Conservation (phyloP, 306 rosid species). For the Castanea mollissima region DNA sequence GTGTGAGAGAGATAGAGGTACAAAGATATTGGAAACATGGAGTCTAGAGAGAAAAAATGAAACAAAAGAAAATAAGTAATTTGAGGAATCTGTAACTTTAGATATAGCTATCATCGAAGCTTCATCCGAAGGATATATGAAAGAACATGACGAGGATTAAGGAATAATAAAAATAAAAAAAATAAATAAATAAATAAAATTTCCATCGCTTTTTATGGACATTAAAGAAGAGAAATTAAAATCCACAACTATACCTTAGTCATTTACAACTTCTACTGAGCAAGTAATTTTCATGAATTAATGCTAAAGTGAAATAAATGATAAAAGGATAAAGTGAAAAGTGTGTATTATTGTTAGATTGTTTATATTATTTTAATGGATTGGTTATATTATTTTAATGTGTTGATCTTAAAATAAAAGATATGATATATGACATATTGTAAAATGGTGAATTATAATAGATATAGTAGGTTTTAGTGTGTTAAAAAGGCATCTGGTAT, state of each 20-base stretch:
- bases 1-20: no score
- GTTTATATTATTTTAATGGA: no score
- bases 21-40: no score
- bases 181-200: background rate
- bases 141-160: slow-evolving; percentile 9
- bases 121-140: slow-evolving; percentile 68
- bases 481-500: no score
- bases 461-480: no score
- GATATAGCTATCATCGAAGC: slow-evolving; percentile 69
- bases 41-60: background rate
- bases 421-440: no score
- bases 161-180: background rate
- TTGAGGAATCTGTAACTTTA: slow-evolving; percentile 49
- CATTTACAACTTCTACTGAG: background rate
- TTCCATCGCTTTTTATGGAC: background rate
- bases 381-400: no score
- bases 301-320: no score
- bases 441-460: no score
- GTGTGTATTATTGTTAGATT: no score
- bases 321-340: no score
- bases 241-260: background rate
- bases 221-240: background rate
- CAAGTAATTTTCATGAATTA: background rate
- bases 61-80: slow-evolving; percentile 29
- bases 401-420: no score